phyloP scores from a whole-genome alignment of 306 rosid genomes.

The Nissolia schottii region DNA sequence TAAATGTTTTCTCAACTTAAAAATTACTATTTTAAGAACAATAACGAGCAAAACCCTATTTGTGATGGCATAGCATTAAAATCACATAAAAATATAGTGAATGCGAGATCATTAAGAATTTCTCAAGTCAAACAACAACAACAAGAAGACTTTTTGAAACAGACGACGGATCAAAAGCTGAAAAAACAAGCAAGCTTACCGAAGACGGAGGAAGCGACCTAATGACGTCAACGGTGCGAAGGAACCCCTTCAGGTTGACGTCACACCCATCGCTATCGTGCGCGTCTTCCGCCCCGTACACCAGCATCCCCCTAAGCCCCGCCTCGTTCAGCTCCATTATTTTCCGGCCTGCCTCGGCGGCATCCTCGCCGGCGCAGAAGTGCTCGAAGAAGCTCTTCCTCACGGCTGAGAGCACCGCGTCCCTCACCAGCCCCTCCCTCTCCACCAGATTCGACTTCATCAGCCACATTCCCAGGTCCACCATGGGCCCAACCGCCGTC shows the following conservation, averaged over 20 bases:
- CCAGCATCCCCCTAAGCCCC: constrained; percentile 74
- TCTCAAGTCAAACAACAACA: background rate
- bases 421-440: background rate
- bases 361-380: constrained; percentile 85
- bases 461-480: constrained; percentile 74
- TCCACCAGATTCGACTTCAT: constrained; percentile 57
- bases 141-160: background rate
- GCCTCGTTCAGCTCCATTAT: constrained; percentile 30
- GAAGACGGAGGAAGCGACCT: constrained; percentile 63
- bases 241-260: constrained; percentile 47
- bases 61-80: no score
- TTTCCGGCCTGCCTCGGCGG: constrained; percentile 15
- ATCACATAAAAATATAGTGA: no score
- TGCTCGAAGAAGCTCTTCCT: constrained; percentile 51
- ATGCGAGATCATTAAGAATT: background rate
- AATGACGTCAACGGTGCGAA: constrained; percentile 54
- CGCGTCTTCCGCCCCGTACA: constrained; percentile 69
- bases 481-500: constrained; percentile 64
- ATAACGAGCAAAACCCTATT: no score
- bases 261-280: constrained; percentile 60
- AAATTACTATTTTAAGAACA: no score
- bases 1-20: background rate
- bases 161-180: background rate
- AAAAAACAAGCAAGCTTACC: constrained; percentile 45
- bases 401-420: constrained; percentile 11